Evolutionary conservation across 1,284 basidiomycete species (phyloP), one percentile per base, ranked within the genome.

Genomic region (Austroboletus novae-zelandiae): DNA sequence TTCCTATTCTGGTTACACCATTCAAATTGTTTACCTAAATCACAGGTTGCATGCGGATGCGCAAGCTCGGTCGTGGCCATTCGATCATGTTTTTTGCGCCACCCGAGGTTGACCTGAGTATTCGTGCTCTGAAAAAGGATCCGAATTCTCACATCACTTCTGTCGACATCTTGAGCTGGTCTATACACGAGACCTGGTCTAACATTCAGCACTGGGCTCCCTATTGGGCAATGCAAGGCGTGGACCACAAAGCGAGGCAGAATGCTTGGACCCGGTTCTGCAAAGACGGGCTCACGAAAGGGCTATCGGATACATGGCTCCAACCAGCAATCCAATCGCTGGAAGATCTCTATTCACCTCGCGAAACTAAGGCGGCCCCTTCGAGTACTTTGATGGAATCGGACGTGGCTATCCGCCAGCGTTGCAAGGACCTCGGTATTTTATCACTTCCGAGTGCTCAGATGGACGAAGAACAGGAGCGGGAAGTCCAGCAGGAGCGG

Each of bases 1-100:
- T 27, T 27, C 8, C 25, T 1, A 27, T 27, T 9, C 25, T 27
- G 7, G 7, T 27, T 13, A 13, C n/a, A 14, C 1, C 6, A 27
- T 27, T 9, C 25, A 7, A 9, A 27, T 27, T 6, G 25, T 27
- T 27, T 27, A 27, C 25, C 25, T 27, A 7, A 27, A 6, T 27
- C 25, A 10, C 31, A 75, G 74, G 72, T 1, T 76, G 73, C 47
- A 75, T 75, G 74, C 66, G 74, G 32, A 71, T 79, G 76, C 68
- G 78, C 5, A 69, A 74, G 48, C 65, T 79, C 0, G 78, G 77
- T 9, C 54, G 63, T 20, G 75, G 74, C 0, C 77, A 79, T 44
- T 73, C 73, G 1, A 64, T 80, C 9, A 61, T 73, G 54, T 79
- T 80, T 58, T 70, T 74, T 39, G 76, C 74, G 13, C 74, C 78